A percentile compares a stretch with the other conserved stretches of the same genome.
Conservation (phyloP, 495 filamentous ascomycete genomes). For the Lasiosphaeriaceae sp. region DNA sequence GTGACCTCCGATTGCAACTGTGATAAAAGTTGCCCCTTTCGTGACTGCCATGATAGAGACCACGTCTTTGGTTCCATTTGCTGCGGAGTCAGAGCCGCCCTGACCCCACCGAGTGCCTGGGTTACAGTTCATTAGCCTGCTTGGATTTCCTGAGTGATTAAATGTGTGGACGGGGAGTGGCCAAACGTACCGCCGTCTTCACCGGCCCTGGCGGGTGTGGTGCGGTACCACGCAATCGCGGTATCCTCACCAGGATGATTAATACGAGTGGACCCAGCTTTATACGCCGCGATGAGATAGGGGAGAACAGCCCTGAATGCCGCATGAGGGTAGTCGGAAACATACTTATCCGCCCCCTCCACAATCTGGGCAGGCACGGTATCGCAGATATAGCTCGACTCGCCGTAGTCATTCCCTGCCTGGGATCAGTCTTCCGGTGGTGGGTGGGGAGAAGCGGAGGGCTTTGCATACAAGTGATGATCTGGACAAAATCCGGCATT, state of each 20-base stretch:
- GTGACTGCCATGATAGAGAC: constrained; percentile 44
- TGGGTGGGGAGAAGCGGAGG: neutral
- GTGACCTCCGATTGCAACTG: constrained; percentile 47
- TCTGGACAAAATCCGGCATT: constrained; percentile 61
- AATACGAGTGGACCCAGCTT: constrained; percentile 43
- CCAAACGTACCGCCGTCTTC: constrained; percentile 35
- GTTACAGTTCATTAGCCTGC: neutral
- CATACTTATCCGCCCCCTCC: constrained; percentile 46
- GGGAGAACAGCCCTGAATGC: constrained; percentile 51
- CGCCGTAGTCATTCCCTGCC: constrained; percentile 74
- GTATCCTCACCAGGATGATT: constrained; percentile 41
- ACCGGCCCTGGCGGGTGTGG: constrained; percentile 31
- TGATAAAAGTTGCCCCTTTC: constrained; percentile 32
- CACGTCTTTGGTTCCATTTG: constrained; percentile 40
- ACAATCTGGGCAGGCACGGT: constrained; percentile 48
- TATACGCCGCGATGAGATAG: constrained; percentile 63
- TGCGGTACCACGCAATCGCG: constrained; percentile 65
- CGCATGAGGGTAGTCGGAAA: constrained; percentile 35
- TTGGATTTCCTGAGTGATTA: neutral
- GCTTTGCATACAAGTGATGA: constrained; percentile 38
- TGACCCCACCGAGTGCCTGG: constrained; percentile 42
- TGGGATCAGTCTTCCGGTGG: constrained; percentile 12
- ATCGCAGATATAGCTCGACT: constrained; percentile 70
- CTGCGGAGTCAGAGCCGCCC: constrained; percentile 36
- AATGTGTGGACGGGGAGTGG: neutral